Conservation (phyloP, 2,329 filamentous ascomycete genomes). For the Ramularia collo-cygni region DNA sequence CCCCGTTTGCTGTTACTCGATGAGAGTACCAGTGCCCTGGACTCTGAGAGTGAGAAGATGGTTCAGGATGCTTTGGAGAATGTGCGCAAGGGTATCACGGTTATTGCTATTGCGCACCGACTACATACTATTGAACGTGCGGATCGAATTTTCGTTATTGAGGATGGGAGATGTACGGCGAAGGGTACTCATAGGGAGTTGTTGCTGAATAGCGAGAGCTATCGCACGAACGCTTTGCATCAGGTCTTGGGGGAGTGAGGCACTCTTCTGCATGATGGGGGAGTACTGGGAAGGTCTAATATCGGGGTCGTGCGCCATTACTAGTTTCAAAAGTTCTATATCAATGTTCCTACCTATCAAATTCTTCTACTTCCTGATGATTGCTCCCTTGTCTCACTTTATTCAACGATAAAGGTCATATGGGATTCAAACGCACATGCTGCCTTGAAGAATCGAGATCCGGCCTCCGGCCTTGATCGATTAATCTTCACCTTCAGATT, state of each 20-base stretch:
- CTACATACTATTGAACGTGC: slow-evolving; percentile 50
- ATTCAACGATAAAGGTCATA: no score
- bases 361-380: no score
- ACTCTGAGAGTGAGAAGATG: slow-evolving; percentile 37
- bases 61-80: slow-evolving; percentile 36
- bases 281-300: no score
- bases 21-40: slow-evolving; percentile 38
- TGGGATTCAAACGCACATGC: no score
- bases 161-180: slow-evolving; percentile 43
- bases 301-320: no score
- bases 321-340: no score
- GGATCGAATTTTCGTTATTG: slow-evolving; percentile 47
- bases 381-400: no score
- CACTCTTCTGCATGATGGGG: no score
- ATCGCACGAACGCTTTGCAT: slow-evolving; percentile 19
- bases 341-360: no score
- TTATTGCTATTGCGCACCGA: slow-evolving; percentile 53
- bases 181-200: slow-evolving; percentile 43
- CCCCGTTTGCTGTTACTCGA: slow-evolving; percentile 37
- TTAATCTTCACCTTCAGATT: no score
- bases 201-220: slow-evolving; percentile 13
- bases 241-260: slow-evolving; percentile 26
- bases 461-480: no score
- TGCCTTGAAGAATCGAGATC: no score
- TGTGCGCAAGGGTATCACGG: slow-evolving; percentile 30